Base-by-base conservation (phyloP, 768 basidiomycete genomes). In the Lactarius deliciosus region DNA sequence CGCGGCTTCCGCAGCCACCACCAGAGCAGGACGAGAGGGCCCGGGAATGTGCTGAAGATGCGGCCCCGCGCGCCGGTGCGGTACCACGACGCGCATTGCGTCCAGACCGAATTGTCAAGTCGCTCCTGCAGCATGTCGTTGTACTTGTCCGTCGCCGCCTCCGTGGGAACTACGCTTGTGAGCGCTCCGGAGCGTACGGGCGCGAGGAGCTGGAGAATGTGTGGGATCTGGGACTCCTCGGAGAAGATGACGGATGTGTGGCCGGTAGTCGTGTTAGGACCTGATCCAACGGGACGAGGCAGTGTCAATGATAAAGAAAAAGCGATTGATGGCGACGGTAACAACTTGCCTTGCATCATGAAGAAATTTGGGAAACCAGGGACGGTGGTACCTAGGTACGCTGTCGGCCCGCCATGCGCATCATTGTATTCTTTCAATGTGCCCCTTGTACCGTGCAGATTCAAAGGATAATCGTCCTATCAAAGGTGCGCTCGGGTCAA, bases 171-270 rank as follows among this genome's bases (percentile, higher is more conserved):
- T 20, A 68, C 60, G 58, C 54, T 68, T 10, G 22, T 65, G 45
- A 68, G 64, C 54, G n/a, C 16, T 5, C 64, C 60, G 5, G 41
- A 28, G 28, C 63, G 63, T 43, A 68, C 15, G 5, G 67, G 67
- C 5, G 54, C 60, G 43, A 68, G 54, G 8, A 68, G 54, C 36
- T 68, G 41, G 1, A 68, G 45, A 2, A 65, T 32, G 38, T 65
- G 45, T 11, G 41, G 41, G 22, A 61, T 13, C 34, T 68, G 67
- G 3, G 64, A 56, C 15, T 65, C 67, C 25, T 83, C 79, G 65
- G 78, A 79, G 73, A 83, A 86, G 58, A 87, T 78, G 47, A 82
- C 77, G 25, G 86, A 86, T 6, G 81, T 81, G 70, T 86, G 85
- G 6, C 85, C 85, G 6, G 83, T 78, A 36, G 79, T 80, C 30